phyloP scores from a whole-genome alignment of 2,329 filamentous ascomycete genomes.

The Chaetomiaceae sp. region DNA sequence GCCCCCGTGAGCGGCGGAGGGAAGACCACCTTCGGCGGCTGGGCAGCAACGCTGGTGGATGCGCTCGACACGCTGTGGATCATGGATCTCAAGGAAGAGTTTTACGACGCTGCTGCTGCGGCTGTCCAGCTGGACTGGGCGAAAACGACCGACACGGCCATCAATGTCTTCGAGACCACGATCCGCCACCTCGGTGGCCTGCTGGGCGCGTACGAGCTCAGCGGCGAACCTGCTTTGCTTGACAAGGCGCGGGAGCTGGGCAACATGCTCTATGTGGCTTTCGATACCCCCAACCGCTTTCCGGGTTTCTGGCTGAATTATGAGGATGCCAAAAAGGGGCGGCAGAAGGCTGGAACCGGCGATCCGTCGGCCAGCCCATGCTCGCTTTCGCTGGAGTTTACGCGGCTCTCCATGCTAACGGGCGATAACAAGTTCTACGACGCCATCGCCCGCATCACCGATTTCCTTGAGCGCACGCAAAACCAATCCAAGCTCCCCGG shows the following conservation, averaged over 20 bases:
- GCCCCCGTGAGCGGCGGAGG: constrained; percentile 41
- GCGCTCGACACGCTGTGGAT: constrained; percentile 57
- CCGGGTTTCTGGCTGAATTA: constrained; percentile 53
- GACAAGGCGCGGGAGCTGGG: constrained; percentile 41
- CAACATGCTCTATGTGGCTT: constrained; percentile 42
- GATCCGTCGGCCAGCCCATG: constrained; percentile 40
- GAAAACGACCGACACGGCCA: constrained; percentile 31
- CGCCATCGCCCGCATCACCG: constrained; percentile 66
- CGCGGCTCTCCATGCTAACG: constrained; percentile 62
- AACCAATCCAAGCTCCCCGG: constrained; percentile 65
- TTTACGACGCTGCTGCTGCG: constrained; percentile 46
- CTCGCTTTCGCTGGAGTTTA: constrained; percentile 65
- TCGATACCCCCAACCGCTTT: constrained; percentile 45
- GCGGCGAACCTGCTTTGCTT: constrained; percentile 35
- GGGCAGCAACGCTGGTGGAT: constrained; percentile 56
- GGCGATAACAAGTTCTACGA: constrained; percentile 66
- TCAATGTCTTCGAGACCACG: constrained; percentile 42
- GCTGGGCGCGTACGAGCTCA: constrained; percentile 41
- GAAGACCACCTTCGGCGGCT: constrained; percentile 46
- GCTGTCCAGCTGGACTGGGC: constrained; percentile 46
- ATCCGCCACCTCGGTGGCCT: constrained; percentile 43
- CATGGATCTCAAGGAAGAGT: constrained; percentile 53
- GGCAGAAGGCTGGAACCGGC: constrained; percentile 30
- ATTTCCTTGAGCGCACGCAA: constrained; percentile 62
- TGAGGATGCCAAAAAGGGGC: constrained; percentile 31